phyloP scores from a whole-genome alignment of 1,139 yeast species.

The Casaregolazyma suthepensis region DNA sequence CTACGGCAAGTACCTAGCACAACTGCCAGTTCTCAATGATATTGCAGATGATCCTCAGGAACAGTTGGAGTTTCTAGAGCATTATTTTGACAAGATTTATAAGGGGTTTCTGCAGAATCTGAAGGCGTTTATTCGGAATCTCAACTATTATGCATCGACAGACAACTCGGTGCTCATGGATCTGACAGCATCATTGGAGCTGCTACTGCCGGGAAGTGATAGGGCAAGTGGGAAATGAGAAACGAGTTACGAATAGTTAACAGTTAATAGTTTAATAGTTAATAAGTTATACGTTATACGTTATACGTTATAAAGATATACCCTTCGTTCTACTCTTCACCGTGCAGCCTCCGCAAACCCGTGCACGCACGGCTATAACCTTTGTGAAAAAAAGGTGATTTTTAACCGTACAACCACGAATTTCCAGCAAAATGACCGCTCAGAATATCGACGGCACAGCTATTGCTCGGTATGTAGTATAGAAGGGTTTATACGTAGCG shows the following conservation, averaged over 20 bases:
- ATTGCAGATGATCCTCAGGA: constrained; percentile 31
- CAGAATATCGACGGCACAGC: constrained; percentile 59
- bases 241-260: too few species aligned
- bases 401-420: neutral
- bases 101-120: constrained; percentile 51
- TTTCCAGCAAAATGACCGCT: constrained; percentile 17
- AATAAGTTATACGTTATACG: neutral
- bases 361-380: neutral
- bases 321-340: neutral
- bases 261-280: too few species aligned
- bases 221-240: too few species aligned
- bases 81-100: constrained; percentile 46
- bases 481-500: neutral
- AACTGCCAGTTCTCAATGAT: constrained; percentile 36
- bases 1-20: constrained; percentile 33
- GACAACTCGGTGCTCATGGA: constrained; percentile 54
- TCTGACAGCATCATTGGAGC: constrained; percentile 49
- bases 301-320: neutral
- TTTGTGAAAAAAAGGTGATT: neutral
- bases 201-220: constrained; percentile 2
- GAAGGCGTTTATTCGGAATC: constrained; percentile 48
- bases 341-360: neutral
- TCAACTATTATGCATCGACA: constrained; percentile 54
- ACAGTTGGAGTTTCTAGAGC: constrained; percentile 35
- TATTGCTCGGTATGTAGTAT: constrained; percentile 41